phyloP scores from a whole-genome alignment of 139 green algal genomes.

The Chlorella ohadii region DNA sequence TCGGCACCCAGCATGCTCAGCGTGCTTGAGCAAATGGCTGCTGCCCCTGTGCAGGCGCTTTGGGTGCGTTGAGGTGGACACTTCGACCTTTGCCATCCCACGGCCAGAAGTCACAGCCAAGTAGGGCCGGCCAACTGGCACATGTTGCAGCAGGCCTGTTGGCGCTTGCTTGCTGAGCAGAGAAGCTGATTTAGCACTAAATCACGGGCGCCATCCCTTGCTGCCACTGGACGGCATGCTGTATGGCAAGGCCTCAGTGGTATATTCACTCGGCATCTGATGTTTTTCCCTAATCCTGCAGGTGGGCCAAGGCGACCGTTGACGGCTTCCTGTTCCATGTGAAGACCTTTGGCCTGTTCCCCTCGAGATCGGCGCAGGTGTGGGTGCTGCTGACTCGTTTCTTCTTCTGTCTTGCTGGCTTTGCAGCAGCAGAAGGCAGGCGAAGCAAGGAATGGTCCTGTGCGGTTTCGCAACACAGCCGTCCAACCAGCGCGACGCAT shows the following conservation, averaged over 20 bases:
- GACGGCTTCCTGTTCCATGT: slow-evolving; percentile 60
- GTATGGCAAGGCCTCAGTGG: no score
- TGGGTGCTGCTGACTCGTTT: not conserved
- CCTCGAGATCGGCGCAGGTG: slow-evolving; percentile 16
- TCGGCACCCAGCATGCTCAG: no score
- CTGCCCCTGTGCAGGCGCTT: not conserved
- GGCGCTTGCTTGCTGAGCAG: no score
- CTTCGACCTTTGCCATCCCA: slow-evolving; percentile 53
- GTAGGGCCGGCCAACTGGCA: not conserved
- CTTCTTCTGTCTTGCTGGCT: not conserved
- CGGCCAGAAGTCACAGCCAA: slow-evolving; percentile 8
- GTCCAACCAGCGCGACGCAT: no score
- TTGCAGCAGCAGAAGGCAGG: no score
- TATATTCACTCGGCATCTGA: not conserved
- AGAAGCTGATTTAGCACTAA: no score
- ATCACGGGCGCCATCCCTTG: no score
- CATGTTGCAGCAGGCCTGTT: no score
- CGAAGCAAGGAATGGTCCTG: no score
- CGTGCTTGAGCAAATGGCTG: no score
- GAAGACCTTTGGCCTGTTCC: slow-evolving; percentile 64
- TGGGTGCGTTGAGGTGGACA: slow-evolving; percentile 49
- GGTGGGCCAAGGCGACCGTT: slow-evolving; percentile 16
- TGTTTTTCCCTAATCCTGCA: not conserved
- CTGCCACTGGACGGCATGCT: no score
- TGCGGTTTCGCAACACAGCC: no score